Percentiles rank a stretch among this genome's conserved stretches.
These are phyloP conservation scores for Chalciporus piperatus DNA, from an alignment of 768 basidiomycete species.

Conservation along the genomic window DNA sequence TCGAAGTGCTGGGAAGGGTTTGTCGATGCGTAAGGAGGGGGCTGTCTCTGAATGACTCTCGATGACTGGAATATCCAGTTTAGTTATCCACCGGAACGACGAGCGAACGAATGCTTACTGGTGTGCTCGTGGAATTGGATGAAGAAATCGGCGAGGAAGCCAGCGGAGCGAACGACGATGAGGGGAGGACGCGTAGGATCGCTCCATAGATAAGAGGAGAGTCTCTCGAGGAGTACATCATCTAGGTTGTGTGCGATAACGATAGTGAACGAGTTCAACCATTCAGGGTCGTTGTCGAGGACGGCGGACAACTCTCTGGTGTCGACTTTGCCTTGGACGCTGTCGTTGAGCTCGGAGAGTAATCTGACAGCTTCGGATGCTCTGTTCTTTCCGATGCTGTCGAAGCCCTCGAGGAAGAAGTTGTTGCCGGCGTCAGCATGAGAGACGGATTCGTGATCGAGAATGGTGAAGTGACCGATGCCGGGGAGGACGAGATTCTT, in stretches of 20 bases:
- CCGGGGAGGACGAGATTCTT: slow-evolving; percentile 98
- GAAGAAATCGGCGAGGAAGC: slow-evolving; percentile 86
- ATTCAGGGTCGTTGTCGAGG: slow-evolving; percentile 51
- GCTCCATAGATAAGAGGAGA: slow-evolving; percentile 69
- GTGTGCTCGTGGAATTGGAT: slow-evolving; percentile 89
- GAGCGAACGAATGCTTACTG: slow-evolving; percentile 45
- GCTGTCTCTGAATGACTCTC: slow-evolving; percentile 80
- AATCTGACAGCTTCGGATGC: slow-evolving; percentile 77
- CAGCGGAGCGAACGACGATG: slow-evolving; percentile 77
- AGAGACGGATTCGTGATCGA: slow-evolving; percentile 61
- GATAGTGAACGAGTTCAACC: slow-evolving; percentile 65
- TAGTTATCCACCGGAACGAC: not conserved
- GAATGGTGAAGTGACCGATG: slow-evolving; percentile 91
- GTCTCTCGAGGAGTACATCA: slow-evolving; percentile 48
- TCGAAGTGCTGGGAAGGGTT: slow-evolving; percentile 80
- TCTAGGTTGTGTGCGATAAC: slow-evolving; percentile 85
- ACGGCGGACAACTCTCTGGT: slow-evolving; percentile 54
- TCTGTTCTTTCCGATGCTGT: slow-evolving; percentile 77
- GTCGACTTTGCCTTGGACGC: slow-evolving; percentile 71
- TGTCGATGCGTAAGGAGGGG: slow-evolving; percentile 80
- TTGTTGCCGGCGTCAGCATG: slow-evolving; percentile 89
- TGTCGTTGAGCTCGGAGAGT: slow-evolving; percentile 83
- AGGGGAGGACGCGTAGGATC: slow-evolving; percentile 60
- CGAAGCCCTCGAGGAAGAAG: slow-evolving; percentile 82
- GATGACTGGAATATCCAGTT: slow-evolving; percentile 54